Percentiles rank a stretch among this genome's conserved stretches.
Conservation (phyloP, 2,329 filamentous ascomycete species). For the Botryotinia globosa region DNA sequence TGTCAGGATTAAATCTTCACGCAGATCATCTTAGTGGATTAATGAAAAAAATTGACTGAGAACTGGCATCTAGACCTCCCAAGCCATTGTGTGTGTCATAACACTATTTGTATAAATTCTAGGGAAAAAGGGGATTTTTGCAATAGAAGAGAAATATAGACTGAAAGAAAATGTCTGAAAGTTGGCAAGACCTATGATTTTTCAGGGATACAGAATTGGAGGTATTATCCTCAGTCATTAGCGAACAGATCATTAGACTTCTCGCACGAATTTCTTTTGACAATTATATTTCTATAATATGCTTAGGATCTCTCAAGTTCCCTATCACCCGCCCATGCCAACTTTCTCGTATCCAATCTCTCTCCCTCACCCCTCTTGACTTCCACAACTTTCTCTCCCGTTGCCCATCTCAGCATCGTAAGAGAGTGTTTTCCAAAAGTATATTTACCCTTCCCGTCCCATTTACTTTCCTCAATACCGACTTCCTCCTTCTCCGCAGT, state of each 20-base stretch:
- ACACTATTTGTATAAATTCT: neutral
- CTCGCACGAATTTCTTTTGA: neutral
- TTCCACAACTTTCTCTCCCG: constrained; percentile 33
- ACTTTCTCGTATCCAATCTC: constrained; percentile 33
- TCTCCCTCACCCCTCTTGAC: constrained; percentile 28
- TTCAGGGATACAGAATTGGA: neutral
- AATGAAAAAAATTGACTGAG: neutral
- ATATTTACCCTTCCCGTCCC: constrained; percentile 61
- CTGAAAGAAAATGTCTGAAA: neutral
- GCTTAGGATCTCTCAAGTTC: constrained; percentile 11
- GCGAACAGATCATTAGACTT: no score
- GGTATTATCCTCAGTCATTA: neutral
- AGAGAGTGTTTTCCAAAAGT: constrained; percentile 69
- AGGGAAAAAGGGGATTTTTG: neutral
- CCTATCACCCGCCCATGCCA: constrained; percentile 31
- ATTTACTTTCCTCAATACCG: constrained; percentile 56
- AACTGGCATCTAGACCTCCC: neutral
- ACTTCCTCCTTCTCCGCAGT: constrained; percentile 62
- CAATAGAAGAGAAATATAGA: neutral
- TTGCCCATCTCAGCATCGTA: constrained; percentile 58
- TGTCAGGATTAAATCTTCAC: neutral
- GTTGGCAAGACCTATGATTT: neutral
- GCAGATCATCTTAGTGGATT: neutral
- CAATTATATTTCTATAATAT: neutral
- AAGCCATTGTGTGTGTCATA: neutral